Conservation (phyloP, 768 basidiomycete species). For the Lenzites betulinus region DNA sequence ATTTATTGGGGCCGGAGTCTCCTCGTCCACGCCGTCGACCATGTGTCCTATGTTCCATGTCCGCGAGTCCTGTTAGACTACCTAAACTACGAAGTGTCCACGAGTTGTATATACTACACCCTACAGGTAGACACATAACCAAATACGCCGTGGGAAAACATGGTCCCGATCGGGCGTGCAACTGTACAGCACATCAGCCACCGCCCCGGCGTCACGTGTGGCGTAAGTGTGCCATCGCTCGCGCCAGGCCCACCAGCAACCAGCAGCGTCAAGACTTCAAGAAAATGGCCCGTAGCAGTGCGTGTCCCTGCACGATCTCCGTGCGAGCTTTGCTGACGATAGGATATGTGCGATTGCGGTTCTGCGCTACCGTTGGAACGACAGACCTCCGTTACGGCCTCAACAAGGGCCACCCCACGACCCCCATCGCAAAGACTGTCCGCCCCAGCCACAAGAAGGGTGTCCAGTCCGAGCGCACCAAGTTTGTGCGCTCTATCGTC, state of each 20-base stretch:
- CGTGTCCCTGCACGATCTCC: constrained; percentile 34
- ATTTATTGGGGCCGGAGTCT: constrained; percentile 15
- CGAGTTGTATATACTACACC: constrained; percentile 9
- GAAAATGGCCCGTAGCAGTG: constrained; percentile 80
- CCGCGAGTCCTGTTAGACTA: not conserved
- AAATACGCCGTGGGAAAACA: constrained; percentile 14
- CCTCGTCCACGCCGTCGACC: not conserved
- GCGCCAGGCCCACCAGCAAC: constrained; percentile 23
- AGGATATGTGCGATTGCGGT: not conserved
- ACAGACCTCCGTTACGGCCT: constrained; percentile 82
- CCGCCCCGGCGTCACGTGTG: constrained; percentile 25
- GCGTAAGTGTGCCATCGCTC: constrained; percentile 16
- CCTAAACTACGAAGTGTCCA: not conserved
- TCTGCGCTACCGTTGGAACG: constrained; percentile 1
- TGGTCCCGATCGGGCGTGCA: constrained; percentile 6
- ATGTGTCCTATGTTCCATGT: not conserved
- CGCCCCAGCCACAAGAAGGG: constrained; percentile 95
- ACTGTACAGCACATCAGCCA: constrained; percentile 28
- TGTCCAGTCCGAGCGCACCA: constrained; percentile 82
- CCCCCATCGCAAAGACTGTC: constrained; percentile 69
- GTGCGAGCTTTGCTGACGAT: constrained; percentile 6
- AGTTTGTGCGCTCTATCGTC: constrained; percentile 90
- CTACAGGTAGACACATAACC: constrained; percentile 13
- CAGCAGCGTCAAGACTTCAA: constrained; percentile 53
- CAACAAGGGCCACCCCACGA: constrained; percentile 90